Percentiles rank a stretch among this genome's conserved stretches.
phyloP scores from a whole-genome alignment of 2,329 filamentous ascomycete genomes.

The Venturia pyrina region DNA sequence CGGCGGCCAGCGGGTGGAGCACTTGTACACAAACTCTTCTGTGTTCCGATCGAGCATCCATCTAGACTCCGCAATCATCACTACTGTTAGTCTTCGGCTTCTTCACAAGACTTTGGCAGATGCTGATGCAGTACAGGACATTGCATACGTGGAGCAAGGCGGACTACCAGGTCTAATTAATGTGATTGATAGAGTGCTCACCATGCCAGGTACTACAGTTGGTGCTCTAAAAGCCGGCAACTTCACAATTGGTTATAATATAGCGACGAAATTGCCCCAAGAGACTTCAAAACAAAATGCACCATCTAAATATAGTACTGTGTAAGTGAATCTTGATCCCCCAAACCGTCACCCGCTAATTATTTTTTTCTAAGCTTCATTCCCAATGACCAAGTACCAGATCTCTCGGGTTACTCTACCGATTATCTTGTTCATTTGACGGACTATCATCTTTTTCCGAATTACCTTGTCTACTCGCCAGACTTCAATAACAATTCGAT shows the following conservation, averaged over 20 bases:
- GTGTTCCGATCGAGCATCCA: neutral
- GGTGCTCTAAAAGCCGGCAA: neutral
- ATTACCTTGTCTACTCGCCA: neutral
- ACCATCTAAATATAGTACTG: neutral
- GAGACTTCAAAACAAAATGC: neutral
- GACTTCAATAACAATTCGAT: neutral
- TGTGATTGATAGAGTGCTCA: conserved; percentile 35
- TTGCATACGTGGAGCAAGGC: neutral
- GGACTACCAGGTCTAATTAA: conserved; percentile 31
- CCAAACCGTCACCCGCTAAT: neutral
- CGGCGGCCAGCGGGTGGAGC: neutral
- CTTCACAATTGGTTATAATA: neutral
- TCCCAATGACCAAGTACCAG: neutral
- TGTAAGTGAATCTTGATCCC: neutral
- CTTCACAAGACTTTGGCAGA: no score
- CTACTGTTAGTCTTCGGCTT: neutral
- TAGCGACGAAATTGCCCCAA: neutral
- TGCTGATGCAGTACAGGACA: neutral
- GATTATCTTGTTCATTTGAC: neutral
- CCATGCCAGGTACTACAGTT: conserved; percentile 22
- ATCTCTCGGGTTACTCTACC: neutral
- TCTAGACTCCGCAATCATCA: neutral
- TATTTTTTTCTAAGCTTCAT: neutral
- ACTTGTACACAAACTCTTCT: neutral
- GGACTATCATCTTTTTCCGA: neutral